Conservation (phyloP, 1,284 basidiomycete species). For the Thecaphora thlaspeos region DNA sequence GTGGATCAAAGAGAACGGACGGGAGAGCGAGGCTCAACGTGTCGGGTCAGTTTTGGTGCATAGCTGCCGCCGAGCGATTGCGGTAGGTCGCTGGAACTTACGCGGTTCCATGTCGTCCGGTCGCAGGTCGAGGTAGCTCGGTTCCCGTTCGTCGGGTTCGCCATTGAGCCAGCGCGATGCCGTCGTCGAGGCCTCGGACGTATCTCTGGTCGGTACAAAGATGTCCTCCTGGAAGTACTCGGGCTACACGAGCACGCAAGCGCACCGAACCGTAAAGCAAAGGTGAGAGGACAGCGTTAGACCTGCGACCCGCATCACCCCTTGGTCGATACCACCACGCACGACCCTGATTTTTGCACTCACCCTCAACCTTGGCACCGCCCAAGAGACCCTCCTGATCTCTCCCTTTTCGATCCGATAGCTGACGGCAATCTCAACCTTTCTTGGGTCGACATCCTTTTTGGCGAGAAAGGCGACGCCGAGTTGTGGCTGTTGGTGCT, state of each 20-base stretch:
- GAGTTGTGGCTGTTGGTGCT: neutral
- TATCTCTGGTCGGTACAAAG: neutral
- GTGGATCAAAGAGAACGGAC: neutral
- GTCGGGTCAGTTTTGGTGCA: too few species aligned
- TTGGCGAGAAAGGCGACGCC: neutral
- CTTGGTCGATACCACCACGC: too few species aligned
- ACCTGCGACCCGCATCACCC: neutral
- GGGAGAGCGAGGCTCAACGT: neutral
- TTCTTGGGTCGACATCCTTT: neutral
- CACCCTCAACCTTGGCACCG: neutral
- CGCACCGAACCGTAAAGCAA: neutral
- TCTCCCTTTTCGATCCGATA: neutral
- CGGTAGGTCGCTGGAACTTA: neutral
- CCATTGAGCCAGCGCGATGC: neutral
- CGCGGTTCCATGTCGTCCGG: neutral
- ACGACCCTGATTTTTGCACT: neutral
- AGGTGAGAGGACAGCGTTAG: neutral
- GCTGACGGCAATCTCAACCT: neutral
- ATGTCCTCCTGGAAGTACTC: slow-evolving; percentile 1
- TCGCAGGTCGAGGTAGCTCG: neutral
- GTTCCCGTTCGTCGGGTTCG: neutral
- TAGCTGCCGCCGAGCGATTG: neutral
- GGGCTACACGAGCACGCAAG: neutral
- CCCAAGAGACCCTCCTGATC: neutral
- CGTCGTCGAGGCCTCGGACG: neutral